A percentile compares a stretch with the other conserved stretches of the same genome.
Evolutionary conservation across 805 yeast genomes (phyloP).

Genomic region (Scheffersomyces lignosus): DNA sequence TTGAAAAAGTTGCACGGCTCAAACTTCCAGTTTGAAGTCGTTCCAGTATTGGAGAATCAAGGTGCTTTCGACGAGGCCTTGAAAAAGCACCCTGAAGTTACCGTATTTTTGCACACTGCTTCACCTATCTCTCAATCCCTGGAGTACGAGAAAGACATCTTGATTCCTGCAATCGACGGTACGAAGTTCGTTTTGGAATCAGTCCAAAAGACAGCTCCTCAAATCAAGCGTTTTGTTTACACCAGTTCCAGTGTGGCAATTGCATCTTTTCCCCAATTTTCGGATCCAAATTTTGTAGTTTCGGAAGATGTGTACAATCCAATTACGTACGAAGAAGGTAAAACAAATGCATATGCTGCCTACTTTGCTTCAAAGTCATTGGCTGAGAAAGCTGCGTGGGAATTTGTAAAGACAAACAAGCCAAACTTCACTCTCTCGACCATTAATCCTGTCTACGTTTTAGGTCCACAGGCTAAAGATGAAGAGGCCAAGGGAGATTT

Average conservation of each 20-base stretch:
- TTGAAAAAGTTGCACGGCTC: constrained; percentile 14
- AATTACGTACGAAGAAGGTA: constrained; percentile 17
- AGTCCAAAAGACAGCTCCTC: constrained; percentile 42
- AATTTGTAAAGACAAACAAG: constrained; percentile 16
- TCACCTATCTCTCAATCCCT: constrained; percentile 47
- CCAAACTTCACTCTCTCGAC: constrained; percentile 12
- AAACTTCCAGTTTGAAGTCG: constrained; percentile 29
- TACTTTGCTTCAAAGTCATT: constrained; percentile 32
- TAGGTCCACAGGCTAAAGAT: constrained; percentile 20
- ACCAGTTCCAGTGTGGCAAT: constrained; percentile 57
- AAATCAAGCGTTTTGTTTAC: constrained; percentile 49
- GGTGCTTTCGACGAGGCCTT: constrained; percentile 53
- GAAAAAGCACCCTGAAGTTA: constrained; percentile 39
- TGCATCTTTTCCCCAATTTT: constrained; percentile 10
- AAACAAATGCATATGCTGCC: constrained; percentile 17
- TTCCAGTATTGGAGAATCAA: constrained; percentile 25
- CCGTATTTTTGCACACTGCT: constrained; percentile 50
- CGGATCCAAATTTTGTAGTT: constrained; percentile 7
- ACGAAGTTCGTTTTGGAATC: constrained; percentile 49
- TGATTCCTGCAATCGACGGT: constrained; percentile 58
- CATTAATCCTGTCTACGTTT: constrained; percentile 15
- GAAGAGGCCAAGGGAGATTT: constrained; percentile 11
- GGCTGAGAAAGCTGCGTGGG: constrained; percentile 35
- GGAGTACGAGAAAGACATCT: constrained; percentile 47
- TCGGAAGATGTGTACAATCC: constrained; percentile 9